These are phyloP conservation scores for Trypanosoma boissoni DNA, from an alignment of 208 protist genomes.

Conservation along the genomic window DNA sequence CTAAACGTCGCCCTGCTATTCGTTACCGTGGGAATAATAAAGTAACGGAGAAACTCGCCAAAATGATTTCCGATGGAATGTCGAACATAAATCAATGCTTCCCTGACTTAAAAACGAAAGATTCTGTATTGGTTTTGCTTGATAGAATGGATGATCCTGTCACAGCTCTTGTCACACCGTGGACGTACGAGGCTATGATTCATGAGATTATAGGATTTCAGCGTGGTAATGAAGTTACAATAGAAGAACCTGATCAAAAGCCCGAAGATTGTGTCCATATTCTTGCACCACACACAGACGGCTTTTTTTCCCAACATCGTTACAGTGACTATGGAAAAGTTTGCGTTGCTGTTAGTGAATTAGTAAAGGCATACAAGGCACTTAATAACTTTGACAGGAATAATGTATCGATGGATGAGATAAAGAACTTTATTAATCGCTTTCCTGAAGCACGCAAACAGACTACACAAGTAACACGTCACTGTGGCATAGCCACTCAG, in stretches of 20 bases:
- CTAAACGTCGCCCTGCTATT: slow-evolving; percentile 81
- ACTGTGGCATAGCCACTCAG: slow-evolving; percentile 77
- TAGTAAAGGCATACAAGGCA: slow-evolving; percentile 94
- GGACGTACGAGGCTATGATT: slow-evolving; percentile 99
- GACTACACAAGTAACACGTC: slow-evolving; percentile 74
- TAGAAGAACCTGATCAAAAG: slow-evolving; percentile 70
- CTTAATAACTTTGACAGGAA: slow-evolving; percentile 82
- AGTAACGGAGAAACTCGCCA: slow-evolving; percentile 69
- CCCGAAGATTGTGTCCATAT: slow-evolving; percentile 77
- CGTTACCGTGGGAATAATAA: slow-evolving; percentile 72
- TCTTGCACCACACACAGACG: slow-evolving; percentile 86
- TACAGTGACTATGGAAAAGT: slow-evolving; percentile 98
- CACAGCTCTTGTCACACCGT: slow-evolving; percentile 97
- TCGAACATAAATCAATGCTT: slow-evolving; percentile 82
- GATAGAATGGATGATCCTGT: slow-evolving; percentile 94
- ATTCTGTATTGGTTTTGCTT: slow-evolving; percentile 81
- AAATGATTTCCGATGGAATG: slow-evolving; percentile 74
- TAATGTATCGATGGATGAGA: slow-evolving; percentile 82
- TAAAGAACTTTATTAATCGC: slow-evolving; percentile 83
- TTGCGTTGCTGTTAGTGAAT: slow-evolving; percentile 91
- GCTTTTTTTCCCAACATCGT: slow-evolving; percentile 95
- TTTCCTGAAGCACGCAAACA: slow-evolving; percentile 82
- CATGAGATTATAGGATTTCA: slow-evolving; percentile 96
- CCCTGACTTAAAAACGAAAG: slow-evolving; percentile 76
- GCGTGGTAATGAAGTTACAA: slow-evolving; percentile 88